These are phyloP conservation scores for Asterophora parasitica DNA, from an alignment of 768 basidiomycete genomes.

Conservation along the genomic window DNA sequence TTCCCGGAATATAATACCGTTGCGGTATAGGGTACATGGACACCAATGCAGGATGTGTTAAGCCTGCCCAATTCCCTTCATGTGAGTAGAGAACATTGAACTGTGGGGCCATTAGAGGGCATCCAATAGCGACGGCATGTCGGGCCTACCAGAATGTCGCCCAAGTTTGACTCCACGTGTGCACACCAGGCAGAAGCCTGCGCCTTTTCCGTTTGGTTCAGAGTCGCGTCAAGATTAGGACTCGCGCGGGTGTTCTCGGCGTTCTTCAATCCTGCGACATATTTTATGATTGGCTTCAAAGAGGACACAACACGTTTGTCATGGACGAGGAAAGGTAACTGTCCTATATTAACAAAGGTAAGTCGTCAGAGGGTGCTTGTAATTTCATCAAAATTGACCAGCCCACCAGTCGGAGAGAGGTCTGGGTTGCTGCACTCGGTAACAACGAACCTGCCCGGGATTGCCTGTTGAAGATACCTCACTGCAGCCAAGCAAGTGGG, in stretches of 20 bases:
- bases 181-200: constrained; percentile 58
- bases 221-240: constrained; percentile 44
- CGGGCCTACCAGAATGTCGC: constrained; percentile 63
- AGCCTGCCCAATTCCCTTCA: constrained; percentile 53
- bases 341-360: constrained; percentile 39
- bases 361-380: background rate
- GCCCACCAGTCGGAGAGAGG: constrained; percentile 65
- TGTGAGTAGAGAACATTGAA: constrained; percentile 60
- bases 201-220: constrained; percentile 44
- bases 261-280: constrained; percentile 48
- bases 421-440: constrained; percentile 65
- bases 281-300: constrained; percentile 59
- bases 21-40: constrained; percentile 62
- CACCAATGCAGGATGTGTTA: constrained; percentile 52
- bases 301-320: constrained; percentile 45
- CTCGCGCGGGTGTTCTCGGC: constrained; percentile 19
- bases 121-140: background rate
- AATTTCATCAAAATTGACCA: too few relatives aligned
- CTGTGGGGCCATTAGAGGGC: constrained; percentile 29
- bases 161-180: constrained; percentile 61
- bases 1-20: constrained; percentile 65
- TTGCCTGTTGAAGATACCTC: constrained; percentile 61
- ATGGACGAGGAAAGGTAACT: constrained; percentile 67
- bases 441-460: constrained; percentile 65
- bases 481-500: constrained; percentile 60